Conservation (phyloP, 148 eudicot species). For the Amaranthus cruentus region DNA sequence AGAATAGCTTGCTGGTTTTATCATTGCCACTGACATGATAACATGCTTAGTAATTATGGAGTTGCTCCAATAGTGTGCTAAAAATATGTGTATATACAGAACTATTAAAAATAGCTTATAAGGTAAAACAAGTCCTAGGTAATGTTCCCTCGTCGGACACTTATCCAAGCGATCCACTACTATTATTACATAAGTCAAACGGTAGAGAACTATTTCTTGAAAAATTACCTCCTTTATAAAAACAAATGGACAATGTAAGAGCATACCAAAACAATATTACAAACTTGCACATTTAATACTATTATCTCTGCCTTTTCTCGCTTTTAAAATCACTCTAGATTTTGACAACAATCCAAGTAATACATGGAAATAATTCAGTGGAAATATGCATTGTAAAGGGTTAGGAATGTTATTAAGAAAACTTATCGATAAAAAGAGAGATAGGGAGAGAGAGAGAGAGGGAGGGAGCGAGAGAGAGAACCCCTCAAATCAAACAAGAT, state of each 20-base stretch:
- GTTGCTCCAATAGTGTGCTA: slow-evolving; percentile 13
- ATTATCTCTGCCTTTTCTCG: slow-evolving; percentile 12
- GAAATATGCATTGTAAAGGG: slow-evolving; percentile 5
- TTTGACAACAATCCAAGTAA: not conserved
- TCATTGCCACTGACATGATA: slow-evolving; percentile 20
- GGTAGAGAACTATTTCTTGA: not conserved
- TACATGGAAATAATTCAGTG: slow-evolving; percentile 18
- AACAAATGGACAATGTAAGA: slow-evolving; percentile 11
- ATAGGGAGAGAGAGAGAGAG: too few relatives aligned
- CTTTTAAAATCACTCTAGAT: slow-evolving; percentile 1
- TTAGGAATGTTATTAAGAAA: too few relatives aligned
- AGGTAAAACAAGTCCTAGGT: slow-evolving; percentile 15
- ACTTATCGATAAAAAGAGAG: too few relatives aligned
- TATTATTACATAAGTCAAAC: not conserved
- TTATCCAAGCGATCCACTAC: slow-evolving; percentile 19
- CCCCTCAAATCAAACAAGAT: too few relatives aligned
- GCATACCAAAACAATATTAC: slow-evolving; percentile 2
- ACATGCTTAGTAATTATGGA: slow-evolving; percentile 19
- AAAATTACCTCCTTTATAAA: slow-evolving; percentile 1
- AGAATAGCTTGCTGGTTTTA: slow-evolving; percentile 14
- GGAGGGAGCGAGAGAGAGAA: too few relatives aligned
- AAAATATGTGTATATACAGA: slow-evolving; percentile 25
- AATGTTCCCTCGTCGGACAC: slow-evolving; percentile 15
- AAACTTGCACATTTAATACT: not conserved
- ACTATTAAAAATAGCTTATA: slow-evolving; percentile 14